Evolutionary conservation across 176 grass and related monocot species (phyloP).

Genomic region (Aegilops umbellulata): DNA sequence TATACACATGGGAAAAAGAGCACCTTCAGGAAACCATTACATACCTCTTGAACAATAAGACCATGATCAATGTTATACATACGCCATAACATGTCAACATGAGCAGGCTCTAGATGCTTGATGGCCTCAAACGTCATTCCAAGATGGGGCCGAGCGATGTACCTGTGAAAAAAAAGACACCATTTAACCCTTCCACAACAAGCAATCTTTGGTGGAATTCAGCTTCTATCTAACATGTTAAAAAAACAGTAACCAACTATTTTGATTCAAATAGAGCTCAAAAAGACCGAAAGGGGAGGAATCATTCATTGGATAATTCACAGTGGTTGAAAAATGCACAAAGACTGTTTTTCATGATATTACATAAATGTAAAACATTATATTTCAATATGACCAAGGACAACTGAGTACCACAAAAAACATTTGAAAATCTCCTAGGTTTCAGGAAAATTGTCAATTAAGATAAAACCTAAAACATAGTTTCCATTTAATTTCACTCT

Average conservation of each 20-base stretch:
- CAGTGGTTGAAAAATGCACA: too few species aligned
- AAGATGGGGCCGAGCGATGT: conserved; percentile 13
- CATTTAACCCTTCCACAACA: too few species aligned
- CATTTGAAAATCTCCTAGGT: too few species aligned
- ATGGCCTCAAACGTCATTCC: conserved; percentile 11
- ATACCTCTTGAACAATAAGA: conserved; percentile 25
- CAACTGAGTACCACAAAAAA: too few species aligned
- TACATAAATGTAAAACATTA: too few species aligned
- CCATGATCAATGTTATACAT: not conserved
- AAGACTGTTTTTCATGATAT: too few species aligned
- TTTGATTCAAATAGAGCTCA: not conserved
- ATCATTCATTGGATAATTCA: not conserved
- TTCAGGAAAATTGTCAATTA: too few species aligned
- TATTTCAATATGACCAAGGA: too few species aligned
- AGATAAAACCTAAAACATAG: too few species aligned
- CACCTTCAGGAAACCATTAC: not conserved
- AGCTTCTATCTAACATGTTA: too few species aligned
- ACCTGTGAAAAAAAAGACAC: not conserved
- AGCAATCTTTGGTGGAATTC: too few species aligned
- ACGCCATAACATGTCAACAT: not conserved
- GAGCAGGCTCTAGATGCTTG: not conserved
- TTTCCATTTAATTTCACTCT: not conserved
- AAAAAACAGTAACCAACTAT: not conserved
- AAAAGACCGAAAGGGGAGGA: not conserved
- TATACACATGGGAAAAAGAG: not conserved